Evolutionary conservation across 169 alveolate genomes (phyloP), one percentile per base, ranked within the genome.

Genomic region (Plasmodium cynomolgi): DNA sequence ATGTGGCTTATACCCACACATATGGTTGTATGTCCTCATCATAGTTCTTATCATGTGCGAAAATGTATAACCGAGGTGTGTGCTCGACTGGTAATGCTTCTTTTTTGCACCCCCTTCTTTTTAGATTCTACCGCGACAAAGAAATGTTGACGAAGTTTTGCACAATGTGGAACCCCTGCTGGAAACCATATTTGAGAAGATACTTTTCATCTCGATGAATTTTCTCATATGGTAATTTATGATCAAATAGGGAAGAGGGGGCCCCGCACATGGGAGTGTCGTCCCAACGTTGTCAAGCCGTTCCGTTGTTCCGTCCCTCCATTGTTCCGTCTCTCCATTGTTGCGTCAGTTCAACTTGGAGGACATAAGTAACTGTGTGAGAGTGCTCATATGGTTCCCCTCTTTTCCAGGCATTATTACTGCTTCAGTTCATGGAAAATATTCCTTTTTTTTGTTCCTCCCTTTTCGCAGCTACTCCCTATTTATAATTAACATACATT

Each of bases 171-270:
- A 92, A 50, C 97, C 97, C 3, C 86, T 95, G 73, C 74, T 95
- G 41, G 96, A 95, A 62, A 95, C 77, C 15, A 84, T 96, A 9
- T 96, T 97, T 79, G 98, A 97, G 73, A 94, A 95, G 80, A 95
- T 96, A 9, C 83, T 97, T 73, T 97, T 95, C 71, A 96, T 97
- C 34, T 92, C 96, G n/a, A 88, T 95, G 85, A 93, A 96, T 79
- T 95, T 97, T 73, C 86, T 96, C 37, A 80, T 96, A 54, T 96
- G 97, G 97, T 96, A 56, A 92, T 84, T 13, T 68, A 23, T 33
- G 79, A 50, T 41, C 50, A 50, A 58, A 71, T 92, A 15, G 90
- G 11, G 26, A 7, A 17, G 33, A 84, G 23, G 62, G 17, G 62
- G 23, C 2, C 9, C 62, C 34, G 81, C 68, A 26, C 50, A 23